Evolutionary conservation across 345 rosid species (phyloP).

Genomic region (Streptanthus diversifolius): DNA sequence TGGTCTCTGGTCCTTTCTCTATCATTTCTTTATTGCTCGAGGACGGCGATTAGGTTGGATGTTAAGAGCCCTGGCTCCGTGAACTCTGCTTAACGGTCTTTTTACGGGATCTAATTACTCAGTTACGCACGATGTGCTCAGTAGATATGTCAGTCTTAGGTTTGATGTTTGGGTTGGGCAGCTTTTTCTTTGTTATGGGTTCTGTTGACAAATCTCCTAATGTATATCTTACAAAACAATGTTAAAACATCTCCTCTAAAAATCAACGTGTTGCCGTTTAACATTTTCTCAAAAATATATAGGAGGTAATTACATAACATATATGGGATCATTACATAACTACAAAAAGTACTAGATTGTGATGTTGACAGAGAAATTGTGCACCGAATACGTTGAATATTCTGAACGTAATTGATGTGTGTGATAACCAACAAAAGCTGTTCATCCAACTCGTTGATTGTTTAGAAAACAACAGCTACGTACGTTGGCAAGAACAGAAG

Average conservation of each 20-base stretch:
- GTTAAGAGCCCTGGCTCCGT: too few species aligned
- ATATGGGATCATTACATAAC: background rate
- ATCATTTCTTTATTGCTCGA: too few species aligned
- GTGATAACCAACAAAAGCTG: background rate
- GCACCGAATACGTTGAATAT: slow-evolving; percentile 13
- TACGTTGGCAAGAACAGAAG: background rate
- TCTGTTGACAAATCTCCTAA: background rate
- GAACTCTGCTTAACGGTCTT: too few species aligned
- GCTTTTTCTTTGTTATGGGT: too few species aligned
- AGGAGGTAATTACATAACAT: background rate
- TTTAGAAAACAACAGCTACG: background rate
- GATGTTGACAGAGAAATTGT: background rate
- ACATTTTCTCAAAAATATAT: background rate
- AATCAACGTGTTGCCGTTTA: background rate
- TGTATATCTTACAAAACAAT: background rate
- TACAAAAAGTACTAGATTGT: background rate
- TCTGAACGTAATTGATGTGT: background rate
- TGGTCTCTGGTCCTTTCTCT: too few species aligned
- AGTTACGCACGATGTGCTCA: too few species aligned
- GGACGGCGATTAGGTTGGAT: too few species aligned
- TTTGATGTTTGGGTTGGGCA: too few species aligned
- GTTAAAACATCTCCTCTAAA: background rate
- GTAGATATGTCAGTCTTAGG: too few species aligned
- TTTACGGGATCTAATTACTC: too few species aligned
- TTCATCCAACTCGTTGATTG: slow-evolving; percentile 14